Base-by-base conservation (phyloP, 345 rosid species). In the Excoecaria cochinchinensis region DNA sequence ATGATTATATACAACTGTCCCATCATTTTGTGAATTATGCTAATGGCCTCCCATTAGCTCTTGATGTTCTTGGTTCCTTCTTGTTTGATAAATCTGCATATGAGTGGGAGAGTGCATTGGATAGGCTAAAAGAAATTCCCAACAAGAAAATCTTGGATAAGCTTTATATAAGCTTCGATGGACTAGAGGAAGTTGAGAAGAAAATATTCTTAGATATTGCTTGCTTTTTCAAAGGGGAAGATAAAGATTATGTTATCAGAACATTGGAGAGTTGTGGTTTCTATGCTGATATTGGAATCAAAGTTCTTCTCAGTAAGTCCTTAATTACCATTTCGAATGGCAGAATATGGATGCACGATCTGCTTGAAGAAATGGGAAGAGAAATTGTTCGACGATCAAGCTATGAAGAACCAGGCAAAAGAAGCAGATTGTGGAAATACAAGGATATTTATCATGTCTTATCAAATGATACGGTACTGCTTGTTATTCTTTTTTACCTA, bases 1-100 rank as follows among this genome's bases (percentile, higher is more conserved):
- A 36, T 8, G 70, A 74, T 17, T 74, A 48, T 74, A 9, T 50
- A 5, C 62, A 74, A 38, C 46, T 74, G 3, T 48, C 31, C 21
- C 31, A 50, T 21, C 16, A 4, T 15, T 47, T 65, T 31, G 62
- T 74, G 12, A 36, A 22, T 13, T 73, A 73, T 31, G 55, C 58
- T 38, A 31, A 63, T 61, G 76, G 76, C 24, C 69, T 73, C 31
- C 76, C 76, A n/a, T 64, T 73, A 61, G 70, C 76, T 47, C 76
- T 73, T 31, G 76, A 61, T 48, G 69, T 73, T 73, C 17, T 73
- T 46, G 76, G 76, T 50, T 73, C 69, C 17, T 61, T 58, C 16
- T 40, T 71, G 65, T 71, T 58, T 55, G 52, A 44, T 22, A 71
- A 71, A 44, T 55, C 63, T 9, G 3, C 40, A 38, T 4, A 57